Base-by-base conservation (phyloP, 2,329 filamentous ascomycete species). In the Paecilomyces dactylethromorphus region DNA sequence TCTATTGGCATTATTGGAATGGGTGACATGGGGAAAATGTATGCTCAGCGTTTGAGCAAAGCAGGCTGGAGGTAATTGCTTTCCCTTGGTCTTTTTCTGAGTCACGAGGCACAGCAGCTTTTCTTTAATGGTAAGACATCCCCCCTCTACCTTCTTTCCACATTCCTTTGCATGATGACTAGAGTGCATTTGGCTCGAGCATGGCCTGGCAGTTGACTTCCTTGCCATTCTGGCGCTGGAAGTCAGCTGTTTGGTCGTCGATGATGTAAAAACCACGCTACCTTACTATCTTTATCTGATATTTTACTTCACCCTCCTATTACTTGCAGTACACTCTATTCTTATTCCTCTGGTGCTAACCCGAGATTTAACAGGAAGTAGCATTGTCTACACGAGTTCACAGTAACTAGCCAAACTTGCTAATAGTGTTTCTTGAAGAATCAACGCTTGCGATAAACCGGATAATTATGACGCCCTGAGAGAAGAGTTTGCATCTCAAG, bases 101-200 rank as follows among this genome's bases (percentile, higher is more conserved):
- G 35, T 52, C 50, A 24, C 21, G 35, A 32, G 22, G 3, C 54
- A 60, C 55, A 58, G 52, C 53, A 56, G 49, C 24, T 45, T 56
- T n/a, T 53, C 26, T 55, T 55, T 54, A 51, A 49, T 55, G 75
- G 73, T 77, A 74, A 71, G 75, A 69, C 60, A 26, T 56, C 52
- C 57, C 33, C 59, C 58, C 39, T 56, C 57, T 54, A 24, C 24
- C 52, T 50, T 54, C 50, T 50, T 55, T 54, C 57, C 39, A 15
- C 4, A 45, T 10, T 45, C 57, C 57, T 53, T 59, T 66, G 62
- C 74, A 92, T 95, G 93, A 97, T 97, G 93, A 97, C 93, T 91
- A 93, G 93, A 97, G 93, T 92, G 93, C 93, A 97, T 97, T 97
- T 97, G 93, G 93, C 93, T 97, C 91, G 93, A 97, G 93, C 84